Evolutionary conservation across 1,139 yeast species (phyloP), one percentile per base, ranked within the genome.

Genomic region (Magnusiomyces suaveolens): DNA sequence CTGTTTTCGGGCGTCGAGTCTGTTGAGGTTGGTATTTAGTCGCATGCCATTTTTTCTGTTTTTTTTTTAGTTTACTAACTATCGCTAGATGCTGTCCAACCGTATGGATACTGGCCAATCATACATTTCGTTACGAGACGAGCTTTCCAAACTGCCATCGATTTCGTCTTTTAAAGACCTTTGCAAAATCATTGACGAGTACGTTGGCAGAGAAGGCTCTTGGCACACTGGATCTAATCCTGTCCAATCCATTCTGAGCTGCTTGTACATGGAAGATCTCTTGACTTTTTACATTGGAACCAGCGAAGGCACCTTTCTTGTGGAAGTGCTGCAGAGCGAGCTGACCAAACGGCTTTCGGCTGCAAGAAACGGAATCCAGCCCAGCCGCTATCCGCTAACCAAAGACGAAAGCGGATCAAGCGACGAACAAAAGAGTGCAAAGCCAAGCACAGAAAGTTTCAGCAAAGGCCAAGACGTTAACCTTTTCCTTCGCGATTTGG

Each of bases 61-160:
- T 29, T 33, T n/a, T 6, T 10, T 10, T 10, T 18, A 36, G 18
- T 6, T 36, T 16, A 8, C 18, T 36, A 36, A 36, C 33, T 29
- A 12, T 46, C 2, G 21, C 29, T 21, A 59, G 62, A 66, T 72
- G 48, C 72, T 73, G 36, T 64, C 67, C 56, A 63, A 60, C 20
- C 64, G 66, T 51, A 70, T 72, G 72, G 75, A 72, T 58, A 69
- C 74, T 2, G 75, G 75, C n/a, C 47, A 67, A 51, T 57, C 61
- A 21, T 71, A 62, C 59, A 54, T 57, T 53, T 54, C 64, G 1
- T 57, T 70, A 49, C 59, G 56, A 2, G 59, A 59, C 10, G 67
- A 67, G 41, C 54, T 69, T 41, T 59, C 43, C 4, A 50, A 50
- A 12, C 56, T 60, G 16, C 67, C 69, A 4, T 54, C 43, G 24